These are phyloP conservation scores for Yamadazyma diddensiae DNA, from an alignment of 1,139 yeast genomes.

Conservation along the genomic window DNA sequence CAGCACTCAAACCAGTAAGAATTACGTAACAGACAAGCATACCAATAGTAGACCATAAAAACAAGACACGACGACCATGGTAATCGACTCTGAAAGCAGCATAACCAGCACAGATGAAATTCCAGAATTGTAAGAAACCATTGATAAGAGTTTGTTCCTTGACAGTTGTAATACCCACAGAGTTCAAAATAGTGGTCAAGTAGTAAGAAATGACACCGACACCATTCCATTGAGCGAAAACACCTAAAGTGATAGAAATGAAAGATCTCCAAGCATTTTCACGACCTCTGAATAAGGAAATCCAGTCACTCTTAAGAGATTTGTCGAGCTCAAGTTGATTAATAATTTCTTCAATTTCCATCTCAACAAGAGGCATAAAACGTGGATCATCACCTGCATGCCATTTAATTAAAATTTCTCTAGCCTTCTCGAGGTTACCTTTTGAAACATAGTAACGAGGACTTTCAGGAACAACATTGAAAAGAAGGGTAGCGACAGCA, in stretches of 20 bases:
- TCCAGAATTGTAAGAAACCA: slow-evolving; percentile 14
- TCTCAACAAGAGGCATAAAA: slow-evolving; percentile 5
- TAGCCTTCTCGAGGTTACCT: slow-evolving; percentile 45
- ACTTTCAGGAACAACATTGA: slow-evolving; percentile 62
- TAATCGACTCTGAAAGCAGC: slow-evolving; percentile 42
- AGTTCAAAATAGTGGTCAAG: slow-evolving; percentile 36
- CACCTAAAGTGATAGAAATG: slow-evolving; percentile 16
- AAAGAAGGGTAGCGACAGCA: slow-evolving; percentile 8
- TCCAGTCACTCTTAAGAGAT: slow-evolving; percentile 8
- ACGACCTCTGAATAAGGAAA: slow-evolving; percentile 14
- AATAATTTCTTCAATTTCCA: slow-evolving; percentile 9
- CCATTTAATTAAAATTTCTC: slow-evolving; percentile 35
- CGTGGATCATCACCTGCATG: slow-evolving; percentile 8
- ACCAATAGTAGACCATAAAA: slow-evolving; percentile 28
- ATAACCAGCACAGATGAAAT: slow-evolving; percentile 11
- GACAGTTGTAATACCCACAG: slow-evolving; percentile 40
- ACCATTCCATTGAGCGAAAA: slow-evolving; percentile 18
- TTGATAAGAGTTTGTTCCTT: slow-evolving; percentile 15
- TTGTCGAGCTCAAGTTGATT: not conserved
- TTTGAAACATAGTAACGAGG: slow-evolving; percentile 48
- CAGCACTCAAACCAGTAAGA: slow-evolving; percentile 18
- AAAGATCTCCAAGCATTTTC: slow-evolving; percentile 14
- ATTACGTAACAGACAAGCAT: slow-evolving; percentile 43
- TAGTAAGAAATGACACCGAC: slow-evolving; percentile 29
- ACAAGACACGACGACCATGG: slow-evolving; percentile 46